Evolutionary conservation across 805 yeast species (phyloP).

Genomic region (Hanseniaspora meyeri): DNA sequence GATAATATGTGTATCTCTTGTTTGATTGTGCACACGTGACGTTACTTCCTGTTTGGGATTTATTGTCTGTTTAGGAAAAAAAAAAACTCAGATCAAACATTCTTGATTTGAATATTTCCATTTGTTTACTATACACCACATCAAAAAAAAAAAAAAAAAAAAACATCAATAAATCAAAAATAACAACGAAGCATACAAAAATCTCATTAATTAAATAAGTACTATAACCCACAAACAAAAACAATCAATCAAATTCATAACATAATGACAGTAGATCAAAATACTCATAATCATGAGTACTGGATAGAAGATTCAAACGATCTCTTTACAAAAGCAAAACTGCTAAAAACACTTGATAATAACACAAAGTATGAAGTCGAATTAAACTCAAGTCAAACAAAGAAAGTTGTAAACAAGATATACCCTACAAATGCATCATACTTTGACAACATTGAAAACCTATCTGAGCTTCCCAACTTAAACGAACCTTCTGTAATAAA

Average conservation of each 20-base stretch:
- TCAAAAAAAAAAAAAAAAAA: too few relatives aligned
- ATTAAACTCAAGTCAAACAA: not conserved
- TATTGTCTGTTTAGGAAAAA: too few relatives aligned
- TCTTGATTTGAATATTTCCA: too few relatives aligned
- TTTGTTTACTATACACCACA: too few relatives aligned
- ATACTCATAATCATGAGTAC: slow-evolving; percentile 33
- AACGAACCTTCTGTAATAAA: slow-evolving; percentile 93
- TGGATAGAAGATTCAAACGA: slow-evolving; percentile 60
- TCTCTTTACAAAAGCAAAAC: slow-evolving; percentile 45
- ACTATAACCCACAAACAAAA: not conserved
- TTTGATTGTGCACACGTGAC: too few relatives aligned
- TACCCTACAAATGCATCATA: slow-evolving; percentile 62
- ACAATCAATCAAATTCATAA: too few relatives aligned
- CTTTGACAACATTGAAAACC: slow-evolving; percentile 82
- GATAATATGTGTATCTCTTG: too few relatives aligned
- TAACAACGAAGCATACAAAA: not conserved
- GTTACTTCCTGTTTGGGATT: too few relatives aligned
- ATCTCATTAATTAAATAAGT: too few relatives aligned
- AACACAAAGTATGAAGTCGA: slow-evolving; percentile 31
- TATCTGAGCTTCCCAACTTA: slow-evolving; percentile 88
- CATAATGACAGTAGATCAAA: not conserved
- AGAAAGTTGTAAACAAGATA: slow-evolving; percentile 12
- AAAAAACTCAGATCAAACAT: too few relatives aligned
- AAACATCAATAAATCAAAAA: too few relatives aligned
- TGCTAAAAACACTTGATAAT: slow-evolving; percentile 27